phyloP scores from a whole-genome alignment of 2,329 filamentous ascomycete species.

The Calonectria pseudoreteaudii region DNA sequence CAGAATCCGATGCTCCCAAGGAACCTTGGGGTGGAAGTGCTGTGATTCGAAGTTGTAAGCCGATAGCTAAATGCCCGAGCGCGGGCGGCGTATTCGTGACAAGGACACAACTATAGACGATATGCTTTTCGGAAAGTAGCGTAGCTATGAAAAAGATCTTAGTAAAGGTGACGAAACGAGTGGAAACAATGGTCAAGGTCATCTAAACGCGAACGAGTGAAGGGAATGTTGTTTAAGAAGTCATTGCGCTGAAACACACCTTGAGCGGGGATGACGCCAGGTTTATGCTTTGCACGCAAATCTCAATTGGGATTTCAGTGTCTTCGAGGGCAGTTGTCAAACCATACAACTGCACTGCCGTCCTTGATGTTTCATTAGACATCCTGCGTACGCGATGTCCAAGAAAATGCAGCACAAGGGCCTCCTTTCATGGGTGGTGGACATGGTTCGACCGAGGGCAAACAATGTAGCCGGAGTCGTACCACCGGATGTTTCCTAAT shows the following conservation, averaged over 20 bases:
- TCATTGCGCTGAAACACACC: neutral
- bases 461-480: slow-evolving; percentile 35
- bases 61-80: neutral
- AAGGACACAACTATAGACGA: neutral
- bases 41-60: neutral
- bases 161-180: neutral
- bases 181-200: neutral
- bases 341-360: neutral
- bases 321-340: neutral
- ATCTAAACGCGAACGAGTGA: neutral
- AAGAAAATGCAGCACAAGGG: neutral
- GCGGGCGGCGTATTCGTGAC: neutral
- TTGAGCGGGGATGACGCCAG: neutral
- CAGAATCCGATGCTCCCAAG: neutral
- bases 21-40: neutral
- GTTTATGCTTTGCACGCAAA: neutral
- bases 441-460: slow-evolving; percentile 34
- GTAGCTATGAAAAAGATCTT: neutral
- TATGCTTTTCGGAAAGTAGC: neutral
- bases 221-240: neutral
- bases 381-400: neutral
- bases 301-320: neutral
- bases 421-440: neutral
- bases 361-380: neutral
- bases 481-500: slow-evolving; percentile 29